Conservation (phyloP, 1,139 yeast genomes). For the Geotrichum europaeum region DNA sequence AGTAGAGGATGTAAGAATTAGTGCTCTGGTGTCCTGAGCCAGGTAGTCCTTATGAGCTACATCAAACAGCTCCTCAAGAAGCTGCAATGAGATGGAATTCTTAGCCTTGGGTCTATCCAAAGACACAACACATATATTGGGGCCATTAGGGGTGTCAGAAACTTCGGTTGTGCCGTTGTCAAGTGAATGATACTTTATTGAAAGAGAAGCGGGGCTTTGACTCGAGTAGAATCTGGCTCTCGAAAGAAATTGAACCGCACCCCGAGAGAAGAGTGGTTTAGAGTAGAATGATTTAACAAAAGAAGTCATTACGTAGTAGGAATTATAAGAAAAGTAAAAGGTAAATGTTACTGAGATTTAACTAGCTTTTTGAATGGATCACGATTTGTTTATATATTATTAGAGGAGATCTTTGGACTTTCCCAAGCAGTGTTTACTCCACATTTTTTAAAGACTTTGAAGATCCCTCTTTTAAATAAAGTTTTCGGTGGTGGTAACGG, state of each 20-base stretch:
- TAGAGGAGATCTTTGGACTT: not conserved
- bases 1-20: conserved; percentile 29
- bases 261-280: not conserved
- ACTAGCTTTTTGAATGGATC: not conserved
- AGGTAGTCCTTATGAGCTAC: conserved; percentile 21
- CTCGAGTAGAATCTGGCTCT: conserved; percentile 2
- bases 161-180: not conserved
- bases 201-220: not conserved
- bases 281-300: not conserved
- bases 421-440: not conserved
- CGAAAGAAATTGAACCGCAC: not conserved
- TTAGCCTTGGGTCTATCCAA: conserved; percentile 32
- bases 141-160: conserved; percentile 14
- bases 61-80: conserved; percentile 27
- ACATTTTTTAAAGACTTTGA: not conserved
- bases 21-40: conserved; percentile 26
- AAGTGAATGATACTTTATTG: conserved; percentile 9
- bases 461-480: not conserved
- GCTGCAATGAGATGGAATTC: conserved; percentile 30
- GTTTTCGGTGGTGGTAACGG: not conserved
- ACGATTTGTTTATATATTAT: not conserved
- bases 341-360: not conserved
- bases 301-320: not conserved
- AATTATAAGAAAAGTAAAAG: not conserved
- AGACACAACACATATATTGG: conserved; percentile 26